Evolutionary conservation across 768 basidiomycete genomes (phyloP), one percentile per base, ranked within the genome.

Genomic region (Paxillus rubicundulus): DNA sequence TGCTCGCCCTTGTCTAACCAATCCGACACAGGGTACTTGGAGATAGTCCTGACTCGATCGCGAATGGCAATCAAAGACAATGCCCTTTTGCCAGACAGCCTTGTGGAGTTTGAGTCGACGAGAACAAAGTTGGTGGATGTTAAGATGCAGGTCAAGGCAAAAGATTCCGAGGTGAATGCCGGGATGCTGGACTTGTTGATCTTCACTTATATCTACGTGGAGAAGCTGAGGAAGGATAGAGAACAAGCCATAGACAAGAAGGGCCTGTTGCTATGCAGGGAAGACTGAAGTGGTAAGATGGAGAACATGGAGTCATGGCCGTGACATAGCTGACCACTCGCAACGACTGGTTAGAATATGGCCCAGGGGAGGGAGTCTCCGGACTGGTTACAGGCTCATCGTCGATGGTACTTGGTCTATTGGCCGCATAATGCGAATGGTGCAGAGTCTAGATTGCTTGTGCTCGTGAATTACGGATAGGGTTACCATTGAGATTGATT

Each of bases 401-500:
- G 24, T 24, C 6, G 24, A 24, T 24, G 24, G 24, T 24, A 24
- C 24, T 24, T 24, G 24, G 24, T 24, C 24, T 24, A 24, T 4
- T 32, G 7, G 9, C 30, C 3, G 30, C 30, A 32, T 9, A 32
- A 32, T 9, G 9, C 30, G 30, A 28, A 40, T 14, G 37, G 30
- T 14, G 4, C 24, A 33, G 18, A 20, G 32, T 14, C 45, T n/a
- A n/a, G 5, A 43, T n/a, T n/a, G 40, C 9, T 39, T 17, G 41
- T 9, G 2, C 12, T 24, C 24, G 24, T 24, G 4, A 24, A 24
- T 3, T 24, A 24, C 24, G 24, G 24, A 30, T 28, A 14, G 20
- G 27, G 28, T 52, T 45, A 73, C 74, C 72, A 73, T 9, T 56
- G 57, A 12, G 60, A 56, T 36, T 57, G 63, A 24, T 61, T 55